These are phyloP conservation scores for Chaetomium cochliodes DNA, from an alignment of 495 filamentous ascomycete species.

Conservation along the genomic window DNA sequence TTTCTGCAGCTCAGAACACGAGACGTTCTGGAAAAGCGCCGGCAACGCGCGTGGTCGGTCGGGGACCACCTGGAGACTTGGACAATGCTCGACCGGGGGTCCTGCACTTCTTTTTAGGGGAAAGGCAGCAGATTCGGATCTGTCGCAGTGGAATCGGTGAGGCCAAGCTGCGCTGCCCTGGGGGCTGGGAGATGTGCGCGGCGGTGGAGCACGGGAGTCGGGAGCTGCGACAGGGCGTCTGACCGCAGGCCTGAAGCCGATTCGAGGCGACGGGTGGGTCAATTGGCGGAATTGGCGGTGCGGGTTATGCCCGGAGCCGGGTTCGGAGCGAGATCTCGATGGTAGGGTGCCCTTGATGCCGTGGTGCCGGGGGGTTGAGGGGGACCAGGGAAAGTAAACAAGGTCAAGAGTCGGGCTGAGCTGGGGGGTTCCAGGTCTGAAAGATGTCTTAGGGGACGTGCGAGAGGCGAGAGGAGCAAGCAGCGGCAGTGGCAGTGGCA, in stretches of 20 bases:
- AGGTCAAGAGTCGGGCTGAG: conserved; percentile 18
- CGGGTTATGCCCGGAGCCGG: conserved; percentile 19
- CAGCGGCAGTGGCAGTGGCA: no score
- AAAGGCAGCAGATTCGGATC: conserved; percentile 19
- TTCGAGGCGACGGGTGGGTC: conserved; percentile 24
- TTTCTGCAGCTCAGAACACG: conserved; percentile 16
- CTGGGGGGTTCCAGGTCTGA: conserved; percentile 21
- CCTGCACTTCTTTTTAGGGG: conserved; percentile 23
- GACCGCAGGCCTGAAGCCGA: conserved; percentile 26
- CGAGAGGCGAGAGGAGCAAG: no score
- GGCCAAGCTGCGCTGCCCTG: conserved; percentile 14
- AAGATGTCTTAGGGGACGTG: conserved; percentile 30
- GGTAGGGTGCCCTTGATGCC: background rate
- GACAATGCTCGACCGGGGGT: conserved; percentile 23
- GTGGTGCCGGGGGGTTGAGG: background rate
- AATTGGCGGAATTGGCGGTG: conserved; percentile 29
- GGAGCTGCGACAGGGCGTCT: conserved; percentile 24
- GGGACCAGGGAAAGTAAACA: conserved; percentile 12
- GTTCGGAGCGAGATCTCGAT: conserved; percentile 16
- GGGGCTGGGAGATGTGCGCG: conserved; percentile 9
- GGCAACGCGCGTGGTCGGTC: conserved; percentile 18
- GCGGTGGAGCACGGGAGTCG: conserved; percentile 14
- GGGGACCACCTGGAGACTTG: conserved; percentile 14
- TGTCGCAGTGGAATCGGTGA: conserved; percentile 17
- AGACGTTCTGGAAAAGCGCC: conserved; percentile 19